Base-by-base conservation (phyloP, 2,329 filamentous ascomycete species). In the Phaeosphaeriaceae sp. region DNA sequence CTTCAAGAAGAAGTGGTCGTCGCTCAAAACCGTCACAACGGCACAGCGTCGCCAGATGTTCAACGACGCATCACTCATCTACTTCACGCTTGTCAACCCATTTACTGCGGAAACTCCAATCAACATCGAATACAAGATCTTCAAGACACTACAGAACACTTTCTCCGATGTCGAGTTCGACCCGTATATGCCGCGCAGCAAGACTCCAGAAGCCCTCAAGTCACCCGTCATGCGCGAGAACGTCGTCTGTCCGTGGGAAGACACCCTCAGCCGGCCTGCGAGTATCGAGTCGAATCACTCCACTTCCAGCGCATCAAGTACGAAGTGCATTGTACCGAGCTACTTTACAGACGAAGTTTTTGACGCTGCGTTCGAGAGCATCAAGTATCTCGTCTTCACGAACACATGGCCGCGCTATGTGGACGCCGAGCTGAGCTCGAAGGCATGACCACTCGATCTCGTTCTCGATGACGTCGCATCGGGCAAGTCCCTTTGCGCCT, bases 61-160 rank as follows among this genome's bases (percentile, higher is more conserved):
- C 61, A 75, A 65, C 43, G 75, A 78, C 54, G 75, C 75, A 15
- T 74, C 73, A 0, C 69, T 78, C 44, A 77, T 78, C 58, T 78
- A 72, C 64, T 77, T 76, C 62, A 75, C 75, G 3, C 71, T 78
- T n/a, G 52, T 78, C 53, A 75, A 77, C 53, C 74, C 75, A 9
- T 76, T 74, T 60, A 77, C 75, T 3, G 75, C 75, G 15, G 75
- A 77, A 50, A 68, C 67, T 3, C 73, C 75, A 1, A 77, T 78
- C 68, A 78, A 78, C 55, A 77, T 78, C 56, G 75, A 77, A 40
- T 78, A 77, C 69, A 78, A 77, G 59, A 67, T 77, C 56, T 77
- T 77, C 71, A 76, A 75, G 40, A 65, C 62, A 8, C 62, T 78
- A 8, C 75, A 78, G 46, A 54, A 54, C 23, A 65, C 65, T 3